A percentile compares a stretch with the other conserved stretches of the same genome.
Evolutionary conservation across 176 grass and related monocot species (phyloP).

Genomic region (Oryza longistaminata): DNA sequence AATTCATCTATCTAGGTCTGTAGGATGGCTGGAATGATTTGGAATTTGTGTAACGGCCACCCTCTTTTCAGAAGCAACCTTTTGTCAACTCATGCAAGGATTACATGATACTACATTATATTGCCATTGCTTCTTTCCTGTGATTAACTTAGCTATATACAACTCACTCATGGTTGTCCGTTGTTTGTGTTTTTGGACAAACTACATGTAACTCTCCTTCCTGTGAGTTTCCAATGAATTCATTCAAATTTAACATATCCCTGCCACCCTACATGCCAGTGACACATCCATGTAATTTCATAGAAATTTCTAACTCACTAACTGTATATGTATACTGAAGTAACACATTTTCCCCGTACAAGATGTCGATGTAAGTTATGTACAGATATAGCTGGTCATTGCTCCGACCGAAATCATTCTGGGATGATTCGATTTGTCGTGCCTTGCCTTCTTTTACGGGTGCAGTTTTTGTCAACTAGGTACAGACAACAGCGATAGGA

Average conservation of each 20-base stretch:
- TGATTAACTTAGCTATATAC: not conserved
- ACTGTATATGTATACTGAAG: too few species aligned
- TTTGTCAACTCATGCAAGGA: slow-evolving; percentile 5
- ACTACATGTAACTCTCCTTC: too few species aligned
- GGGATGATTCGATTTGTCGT: not conserved
- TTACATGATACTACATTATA: not conserved
- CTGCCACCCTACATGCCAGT: too few species aligned
- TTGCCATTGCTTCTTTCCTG: not conserved
- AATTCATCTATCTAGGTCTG: too few species aligned
- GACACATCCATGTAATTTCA: too few species aligned
- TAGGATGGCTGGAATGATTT: not conserved
- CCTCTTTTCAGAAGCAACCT: not conserved
- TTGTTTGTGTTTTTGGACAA: too few species aligned
- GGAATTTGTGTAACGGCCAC: slow-evolving; percentile 16
- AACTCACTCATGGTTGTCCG: not conserved
- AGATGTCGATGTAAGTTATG: not conserved
- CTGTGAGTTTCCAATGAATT: too few species aligned
- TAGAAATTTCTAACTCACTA: too few species aligned
- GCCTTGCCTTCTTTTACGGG: not conserved
- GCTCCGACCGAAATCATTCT: not conserved
- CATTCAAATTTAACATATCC: too few species aligned
- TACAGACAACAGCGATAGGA: not conserved
- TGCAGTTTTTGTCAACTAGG: not conserved
- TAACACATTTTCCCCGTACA: not conserved
- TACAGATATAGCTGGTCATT: not conserved